These are phyloP conservation scores for Penicillium antarcticum DNA, from an alignment of 495 filamentous ascomycete species.

Conservation along the genomic window DNA sequence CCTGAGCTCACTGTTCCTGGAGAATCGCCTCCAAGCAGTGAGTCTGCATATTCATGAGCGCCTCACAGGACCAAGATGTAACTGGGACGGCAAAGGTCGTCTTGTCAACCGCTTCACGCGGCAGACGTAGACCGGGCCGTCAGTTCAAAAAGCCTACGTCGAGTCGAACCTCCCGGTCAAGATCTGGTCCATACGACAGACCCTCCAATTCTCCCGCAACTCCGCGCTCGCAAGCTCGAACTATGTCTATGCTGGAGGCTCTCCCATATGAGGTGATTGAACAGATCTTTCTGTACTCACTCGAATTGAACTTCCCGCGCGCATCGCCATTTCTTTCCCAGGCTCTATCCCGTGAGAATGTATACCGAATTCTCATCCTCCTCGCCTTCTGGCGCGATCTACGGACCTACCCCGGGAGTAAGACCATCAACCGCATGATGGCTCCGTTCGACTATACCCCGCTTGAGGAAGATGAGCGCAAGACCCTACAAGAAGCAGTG, in stretches of 20 bases:
- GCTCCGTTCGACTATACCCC: conserved; percentile 32
- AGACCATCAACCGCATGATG: conserved; percentile 24
- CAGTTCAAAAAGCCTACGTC: conserved; percentile 13
- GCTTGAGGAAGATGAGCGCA: conserved; percentile 18
- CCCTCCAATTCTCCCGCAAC: conserved; percentile 3
- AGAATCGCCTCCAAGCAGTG: too few relatives aligned
- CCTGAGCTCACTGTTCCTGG: not conserved
- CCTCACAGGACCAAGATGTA: not conserved
- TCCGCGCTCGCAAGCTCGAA: not conserved
- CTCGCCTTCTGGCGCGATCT: conserved; percentile 40
- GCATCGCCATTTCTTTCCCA: conserved; percentile 35
- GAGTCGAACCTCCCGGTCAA: conserved; percentile 1
- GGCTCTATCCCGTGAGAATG: conserved; percentile 39
- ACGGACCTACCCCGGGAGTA: not conserved
- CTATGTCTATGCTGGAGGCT: conserved; percentile 41
- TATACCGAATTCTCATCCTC: conserved; percentile 38
- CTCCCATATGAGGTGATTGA: conserved; percentile 54
- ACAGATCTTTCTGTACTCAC: conserved; percentile 47
- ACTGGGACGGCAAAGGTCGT: not conserved
- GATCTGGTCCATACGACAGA: conserved; percentile 1
- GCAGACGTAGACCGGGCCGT: conserved; percentile 12
- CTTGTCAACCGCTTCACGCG: not conserved
- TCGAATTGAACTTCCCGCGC: conserved; percentile 47
- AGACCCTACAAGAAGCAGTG: conserved; percentile 27
- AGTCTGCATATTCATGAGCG: not conserved